Conservation (phyloP, 768 basidiomycete genomes). For the Tulasnella sp. region DNA sequence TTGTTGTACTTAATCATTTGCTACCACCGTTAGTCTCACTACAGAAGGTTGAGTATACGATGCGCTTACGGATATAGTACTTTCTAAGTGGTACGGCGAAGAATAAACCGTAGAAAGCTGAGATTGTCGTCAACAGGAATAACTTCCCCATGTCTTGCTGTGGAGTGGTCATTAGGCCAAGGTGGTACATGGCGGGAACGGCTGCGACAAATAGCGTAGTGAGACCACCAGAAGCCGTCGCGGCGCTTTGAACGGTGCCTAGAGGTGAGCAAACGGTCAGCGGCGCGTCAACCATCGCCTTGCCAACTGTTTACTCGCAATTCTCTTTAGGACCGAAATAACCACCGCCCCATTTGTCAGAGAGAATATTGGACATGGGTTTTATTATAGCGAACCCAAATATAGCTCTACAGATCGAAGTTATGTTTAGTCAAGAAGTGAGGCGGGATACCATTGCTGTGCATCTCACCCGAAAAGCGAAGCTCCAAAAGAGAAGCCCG, state of each 20-base stretch:
- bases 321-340: conserved; percentile 58
- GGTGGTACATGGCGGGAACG: conserved; percentile 53
- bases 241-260: conserved; percentile 23
- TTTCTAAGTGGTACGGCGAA: conserved; percentile 44
- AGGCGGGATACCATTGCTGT: not conserved
- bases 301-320: conserved; percentile 24
- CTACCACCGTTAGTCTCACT: not conserved
- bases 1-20: conserved; percentile 29
- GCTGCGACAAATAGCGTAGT: conserved; percentile 52
- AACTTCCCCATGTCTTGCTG: conserved; percentile 47
- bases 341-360: conserved; percentile 35
- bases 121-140: conserved; percentile 44
- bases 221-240: conserved; percentile 46
- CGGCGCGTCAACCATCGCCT: not conserved
- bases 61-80: conserved; percentile 49
- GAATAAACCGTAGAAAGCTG: conserved; percentile 31
- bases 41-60: not conserved
- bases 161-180: conserved; percentile 44
- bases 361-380: conserved; percentile 38
- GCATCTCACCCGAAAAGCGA: conserved; percentile 11
- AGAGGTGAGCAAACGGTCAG: not conserved
- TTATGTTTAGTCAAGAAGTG: not conserved
- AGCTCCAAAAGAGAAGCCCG: conserved; percentile 33
- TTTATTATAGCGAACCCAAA: conserved; percentile 57
- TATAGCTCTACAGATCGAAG: conserved; percentile 42